Conservation (phyloP, 2,329 filamentous ascomycete species). For the Ciborinia camelliae region DNA sequence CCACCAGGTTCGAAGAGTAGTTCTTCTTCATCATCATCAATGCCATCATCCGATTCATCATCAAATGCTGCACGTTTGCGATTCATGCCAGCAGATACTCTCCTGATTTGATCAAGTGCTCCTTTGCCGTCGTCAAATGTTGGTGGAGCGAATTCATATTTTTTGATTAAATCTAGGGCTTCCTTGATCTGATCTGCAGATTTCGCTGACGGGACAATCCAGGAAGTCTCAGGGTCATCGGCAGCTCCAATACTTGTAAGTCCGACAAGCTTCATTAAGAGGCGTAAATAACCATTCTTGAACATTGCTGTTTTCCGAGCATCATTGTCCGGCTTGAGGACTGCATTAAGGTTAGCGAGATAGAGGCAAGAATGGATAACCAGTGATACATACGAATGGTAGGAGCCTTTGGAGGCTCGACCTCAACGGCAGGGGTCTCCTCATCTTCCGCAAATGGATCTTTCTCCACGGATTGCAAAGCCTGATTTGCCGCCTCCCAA, state of each 20-base stretch:
- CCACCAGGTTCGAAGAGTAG: conserved; percentile 67
- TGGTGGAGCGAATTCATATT: conserved; percentile 74
- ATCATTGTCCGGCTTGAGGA: conserved; percentile 54
- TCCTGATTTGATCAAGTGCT: conserved; percentile 75
- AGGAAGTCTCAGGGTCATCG: conserved; percentile 72
- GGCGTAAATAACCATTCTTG: conserved; percentile 81
- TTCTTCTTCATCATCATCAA: conserved; percentile 49
- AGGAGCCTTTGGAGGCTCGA: conserved; percentile 43
- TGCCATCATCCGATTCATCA: conserved; percentile 63
- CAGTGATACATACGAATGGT: conserved; percentile 50
- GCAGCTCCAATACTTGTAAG: conserved; percentile 56
- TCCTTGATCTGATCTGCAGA: conserved; percentile 64
- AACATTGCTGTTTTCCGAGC: conserved; percentile 72
- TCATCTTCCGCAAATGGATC: conserved; percentile 39
- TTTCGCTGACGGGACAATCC: conserved; percentile 69
- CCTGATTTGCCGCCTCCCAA: conserved; percentile 72
- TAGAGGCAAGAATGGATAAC: neutral
- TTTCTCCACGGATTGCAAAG: conserved; percentile 48
- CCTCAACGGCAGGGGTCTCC: conserved; percentile 34
- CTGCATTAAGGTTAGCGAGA: conserved; percentile 29
- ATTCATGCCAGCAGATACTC: conserved; percentile 51
- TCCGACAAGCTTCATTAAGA: conserved; percentile 75
- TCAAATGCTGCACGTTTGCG: conserved; percentile 63
- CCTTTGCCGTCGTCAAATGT: conserved; percentile 66
- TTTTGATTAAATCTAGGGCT: conserved; percentile 67